phyloP scores from a whole-genome alignment of 148 eudicot genomes.

The Rhododendron mucronatum region DNA sequence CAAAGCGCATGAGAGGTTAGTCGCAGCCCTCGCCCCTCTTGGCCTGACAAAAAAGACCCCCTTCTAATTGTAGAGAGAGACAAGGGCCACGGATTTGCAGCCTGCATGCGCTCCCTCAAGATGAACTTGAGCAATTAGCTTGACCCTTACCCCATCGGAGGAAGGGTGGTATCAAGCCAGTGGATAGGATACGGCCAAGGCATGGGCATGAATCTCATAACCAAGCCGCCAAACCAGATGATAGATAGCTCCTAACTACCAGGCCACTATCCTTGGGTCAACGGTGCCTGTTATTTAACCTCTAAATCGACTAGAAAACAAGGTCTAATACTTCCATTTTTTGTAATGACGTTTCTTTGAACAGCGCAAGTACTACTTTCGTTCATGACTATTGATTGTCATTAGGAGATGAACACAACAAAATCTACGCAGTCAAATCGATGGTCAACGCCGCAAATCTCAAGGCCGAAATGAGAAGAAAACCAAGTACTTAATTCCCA shows the following conservation, averaged over 20 bases:
- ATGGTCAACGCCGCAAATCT: not conserved
- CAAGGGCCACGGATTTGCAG: not conserved
- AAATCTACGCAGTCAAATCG: not conserved
- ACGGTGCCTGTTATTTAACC: not conserved
- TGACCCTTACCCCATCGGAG: not conserved
- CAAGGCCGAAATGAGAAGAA: not conserved
- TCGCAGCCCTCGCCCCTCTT: not conserved
- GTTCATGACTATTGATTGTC: not conserved
- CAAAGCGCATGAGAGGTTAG: not conserved
- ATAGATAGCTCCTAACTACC: not conserved
- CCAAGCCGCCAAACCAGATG: not conserved
- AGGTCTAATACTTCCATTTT: not conserved
- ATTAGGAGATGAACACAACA: not conserved
- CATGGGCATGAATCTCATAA: not conserved
- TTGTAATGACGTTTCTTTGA: too few species aligned
- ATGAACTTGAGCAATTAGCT: not conserved
- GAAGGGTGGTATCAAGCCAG: not conserved
- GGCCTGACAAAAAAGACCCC: not conserved
- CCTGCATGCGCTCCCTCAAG: not conserved
- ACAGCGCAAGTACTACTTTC: not conserved
- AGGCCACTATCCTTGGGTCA: not conserved
- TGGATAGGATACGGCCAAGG: not conserved
- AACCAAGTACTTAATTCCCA: not conserved
- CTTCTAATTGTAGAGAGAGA: not conserved
- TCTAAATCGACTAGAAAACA: not conserved